Evolutionary conservation across 2,329 filamentous ascomycete genomes (phyloP), one percentile per base, ranked within the genome.

Genomic region (Hyphodiscus sp.): DNA sequence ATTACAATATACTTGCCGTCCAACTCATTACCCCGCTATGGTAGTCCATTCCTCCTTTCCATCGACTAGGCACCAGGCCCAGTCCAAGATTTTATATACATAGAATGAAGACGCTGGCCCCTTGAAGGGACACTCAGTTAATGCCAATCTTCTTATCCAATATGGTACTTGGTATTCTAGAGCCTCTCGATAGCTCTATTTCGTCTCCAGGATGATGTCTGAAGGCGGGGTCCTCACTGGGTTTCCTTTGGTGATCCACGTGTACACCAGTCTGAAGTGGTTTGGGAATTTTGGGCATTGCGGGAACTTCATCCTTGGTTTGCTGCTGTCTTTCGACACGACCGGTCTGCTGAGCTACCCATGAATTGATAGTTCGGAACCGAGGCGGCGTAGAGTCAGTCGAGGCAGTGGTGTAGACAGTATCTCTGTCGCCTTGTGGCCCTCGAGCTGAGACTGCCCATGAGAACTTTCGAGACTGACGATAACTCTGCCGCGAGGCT

Each of bases 311-410:
- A 41, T 65, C 38, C 13, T 57, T 49, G 38, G 70, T 71, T 52
- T 73, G 71, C 60, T 74, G 70, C 1, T 73, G 75, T 23, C 76
- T 72, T 61, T 74, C 75, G 29, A 82, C 66, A 2, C 80, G 74
- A 2, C 76, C 76, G 9, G 76, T 77, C 66, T 86, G 83, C 63
- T 86, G 81, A 59, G 77, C 76, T 1, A 87, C 82, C 83, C 83
- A 87, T 29, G 80, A 83, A 52, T 73, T 75, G 52, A 86, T 73
- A 7, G 73, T 76, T 38, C 80, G 75, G 65, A 84, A 86, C 4
- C 77, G 75, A 38, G 33, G 33, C 15, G 79, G 72, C 5, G 79
- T 61, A 9, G 65, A 58, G 10, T 68, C 67, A 11, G 59, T 54
- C 1, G 67, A 69, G 20, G 62, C 56, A 5, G 58, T 61, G 5